phyloP scores from a whole-genome alignment of 1,139 yeast species.

The Pichia sp. region DNA sequence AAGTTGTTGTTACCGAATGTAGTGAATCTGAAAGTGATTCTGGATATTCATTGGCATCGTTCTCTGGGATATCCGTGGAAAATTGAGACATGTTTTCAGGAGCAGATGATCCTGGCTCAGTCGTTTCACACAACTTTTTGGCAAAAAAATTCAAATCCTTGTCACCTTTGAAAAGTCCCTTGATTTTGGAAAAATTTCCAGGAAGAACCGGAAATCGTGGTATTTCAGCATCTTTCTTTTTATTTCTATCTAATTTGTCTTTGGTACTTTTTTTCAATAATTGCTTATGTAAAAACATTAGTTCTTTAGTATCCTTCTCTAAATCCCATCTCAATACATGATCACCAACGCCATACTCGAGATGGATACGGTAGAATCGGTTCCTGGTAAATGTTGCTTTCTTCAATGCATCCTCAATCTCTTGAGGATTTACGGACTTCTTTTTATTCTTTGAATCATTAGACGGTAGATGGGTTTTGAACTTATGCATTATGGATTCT shows the following conservation, averaged over 20 bases:
- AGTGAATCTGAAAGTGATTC: background rate
- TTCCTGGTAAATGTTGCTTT: slow-evolving; percentile 22
- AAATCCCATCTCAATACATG: slow-evolving; percentile 77
- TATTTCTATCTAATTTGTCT: slow-evolving; percentile 17
- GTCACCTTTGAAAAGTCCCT: slow-evolving; percentile 8
- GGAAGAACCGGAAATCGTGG: slow-evolving; percentile 34
- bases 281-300: slow-evolving; percentile 58
- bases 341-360: slow-evolving; percentile 87
- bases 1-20: slow-evolving; percentile 4
- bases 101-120: background rate
- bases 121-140: background rate
- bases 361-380: slow-evolving; percentile 53
- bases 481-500: slow-evolving; percentile 13
- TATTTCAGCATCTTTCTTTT: slow-evolving; percentile 27
- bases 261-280: slow-evolving; percentile 42
- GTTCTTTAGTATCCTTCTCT: slow-evolving; percentile 62
- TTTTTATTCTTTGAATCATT: background rate
- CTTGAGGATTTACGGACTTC: background rate
- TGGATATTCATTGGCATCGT: background rate
- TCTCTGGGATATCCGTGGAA: background rate
- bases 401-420: slow-evolving; percentile 4
- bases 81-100: background rate
- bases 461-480: background rate
- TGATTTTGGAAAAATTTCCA: slow-evolving; percentile 5
- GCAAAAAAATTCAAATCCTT: background rate